Evolutionary conservation across 2,329 filamentous ascomycete species (phyloP), one percentile per base, ranked within the genome.

Genomic region (Cryphonectria japonica): DNA sequence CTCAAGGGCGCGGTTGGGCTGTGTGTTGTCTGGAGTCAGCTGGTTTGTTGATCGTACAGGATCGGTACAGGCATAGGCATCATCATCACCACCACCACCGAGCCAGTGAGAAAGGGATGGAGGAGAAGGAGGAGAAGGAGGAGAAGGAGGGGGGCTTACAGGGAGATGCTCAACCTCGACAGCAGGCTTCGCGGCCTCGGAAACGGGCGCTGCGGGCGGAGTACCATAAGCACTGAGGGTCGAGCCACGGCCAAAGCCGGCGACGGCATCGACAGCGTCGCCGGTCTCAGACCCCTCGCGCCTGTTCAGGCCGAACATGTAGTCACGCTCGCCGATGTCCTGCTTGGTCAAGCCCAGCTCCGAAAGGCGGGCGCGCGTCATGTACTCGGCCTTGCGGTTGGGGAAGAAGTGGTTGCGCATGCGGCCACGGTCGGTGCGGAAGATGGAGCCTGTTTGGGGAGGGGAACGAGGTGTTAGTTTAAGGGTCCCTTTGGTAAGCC

Each of bases 371-470:
- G 72, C 63, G 0, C 73, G 52, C 2, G 80, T 81, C 78, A 81
- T 78, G 75, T 80, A 82, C 70, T 81, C 80, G 69, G 79, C 80
- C 72, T 77, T 76, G 60, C 76, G 75, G 41, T 61, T 67, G 1
- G 78, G 79, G 69, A 75, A 81, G 79, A 79, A 80, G 32, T 76
- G 70, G 75, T 81, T 81, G 71, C 80, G 80, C 79, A 81, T 81
- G 66, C 78, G 78, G 71, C 79, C 80, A 67, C 78, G 76, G 69
- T 79, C 76, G 46, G 76, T 71, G 22, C 78, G 79, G 69, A 82
- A 77, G 70, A 81, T 76, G 57, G 80, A 73, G 63, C 78, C 79
- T 79, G 69, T 13, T 29, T 41, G 26, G 26, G 50, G 13, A 3
- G 5, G 32, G 59, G 41, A 6, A 34, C 3, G 34, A 34, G 34